Base-by-base conservation (phyloP, 495 filamentous ascomycete genomes). In the Penicillium waksmanii region DNA sequence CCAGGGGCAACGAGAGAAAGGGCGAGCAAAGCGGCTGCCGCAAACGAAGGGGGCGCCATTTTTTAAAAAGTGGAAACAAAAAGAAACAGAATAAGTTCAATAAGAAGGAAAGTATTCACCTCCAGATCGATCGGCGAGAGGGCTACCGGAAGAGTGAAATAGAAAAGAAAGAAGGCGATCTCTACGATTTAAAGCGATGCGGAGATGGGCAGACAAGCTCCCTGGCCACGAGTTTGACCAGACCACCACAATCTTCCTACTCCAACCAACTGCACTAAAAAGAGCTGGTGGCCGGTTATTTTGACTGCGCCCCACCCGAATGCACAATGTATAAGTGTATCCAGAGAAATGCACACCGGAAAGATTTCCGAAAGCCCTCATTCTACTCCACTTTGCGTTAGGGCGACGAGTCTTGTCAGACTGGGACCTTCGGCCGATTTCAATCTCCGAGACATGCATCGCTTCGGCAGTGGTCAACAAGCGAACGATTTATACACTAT, bases 21-120 rank as follows among this genome's bases (percentile, higher is more conserved):
- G 17, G 66, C 57, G 15, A 49, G 33, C 11, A 66, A 27, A 47
- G 57, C 33, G 42, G 58, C 53, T 8, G 51, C 35, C 9, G 64
- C 18, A 2, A 51, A 18, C 15, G 56, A 62, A 33, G 34, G 42
- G 12, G 56, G 48, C 21, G 64, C 54, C 64, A 69, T 69, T 13
- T 13, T 56, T 50, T 44, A 53, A 17, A 34, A 25, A 47, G 6
- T 5, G 13, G 5, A 31, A 46, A 34, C 21, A 33, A 53, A 15
- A 27, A 42, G 21, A 53, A 33, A 17, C 15, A 0, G 36, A n/a
- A 38, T 12, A 44, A 17, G 31, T 55, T 43, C 10, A 19, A 38
- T 31, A 12, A n/a, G 27, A 48, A 48, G 3, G 6, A 27, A 27
- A 19, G 7, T 15, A 9, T 46, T 12, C 12, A 31, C 18, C 35